These are phyloP conservation scores for Lepiota venenata DNA, from an alignment of 768 basidiomycete species.

Conservation along the genomic window DNA sequence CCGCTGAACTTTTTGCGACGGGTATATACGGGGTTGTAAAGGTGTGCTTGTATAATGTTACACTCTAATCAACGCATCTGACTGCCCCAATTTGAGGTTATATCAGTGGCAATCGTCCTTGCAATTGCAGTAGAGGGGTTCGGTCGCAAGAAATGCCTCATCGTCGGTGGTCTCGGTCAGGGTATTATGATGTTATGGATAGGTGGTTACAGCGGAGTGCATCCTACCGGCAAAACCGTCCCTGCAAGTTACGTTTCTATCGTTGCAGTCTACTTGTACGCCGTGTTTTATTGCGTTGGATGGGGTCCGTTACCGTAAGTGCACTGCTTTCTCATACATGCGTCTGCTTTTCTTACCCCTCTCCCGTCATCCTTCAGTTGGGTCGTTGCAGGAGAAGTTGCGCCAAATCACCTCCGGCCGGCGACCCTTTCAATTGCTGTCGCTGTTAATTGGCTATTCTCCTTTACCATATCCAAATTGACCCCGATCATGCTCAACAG, in stretches of 20 bases:
- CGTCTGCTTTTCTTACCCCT: neutral
- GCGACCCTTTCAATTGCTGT: slow-evolving; percentile 33
- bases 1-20: slow-evolving; percentile 45
- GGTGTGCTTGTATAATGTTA: slow-evolving; percentile 12
- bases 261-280: slow-evolving; percentile 44
- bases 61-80: too few species aligned
- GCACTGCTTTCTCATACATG: neutral
- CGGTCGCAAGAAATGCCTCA: slow-evolving; percentile 46
- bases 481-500: slow-evolving; percentile 33
- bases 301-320: slow-evolving; percentile 37
- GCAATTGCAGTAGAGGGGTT: slow-evolving; percentile 44
- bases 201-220: slow-evolving; percentile 35
- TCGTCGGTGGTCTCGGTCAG: slow-evolving; percentile 48
- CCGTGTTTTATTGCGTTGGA: slow-evolving; percentile 41
- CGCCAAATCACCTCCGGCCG: slow-evolving; percentile 41
- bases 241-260: slow-evolving; percentile 42
- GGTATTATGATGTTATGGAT: slow-evolving; percentile 47
- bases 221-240: slow-evolving; percentile 25
- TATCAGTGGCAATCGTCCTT: slow-evolving; percentile 37
- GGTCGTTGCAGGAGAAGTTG: slow-evolving; percentile 41
- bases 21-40: slow-evolving; percentile 39
- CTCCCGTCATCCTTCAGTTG: slow-evolving; percentile 18
- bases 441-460: slow-evolving; percentile 43
- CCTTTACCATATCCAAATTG: slow-evolving; percentile 41
- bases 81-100: slow-evolving; percentile 25